Evolutionary conservation across 257 asterid species (phyloP).

Genomic region (Salvia splendens): DNA sequence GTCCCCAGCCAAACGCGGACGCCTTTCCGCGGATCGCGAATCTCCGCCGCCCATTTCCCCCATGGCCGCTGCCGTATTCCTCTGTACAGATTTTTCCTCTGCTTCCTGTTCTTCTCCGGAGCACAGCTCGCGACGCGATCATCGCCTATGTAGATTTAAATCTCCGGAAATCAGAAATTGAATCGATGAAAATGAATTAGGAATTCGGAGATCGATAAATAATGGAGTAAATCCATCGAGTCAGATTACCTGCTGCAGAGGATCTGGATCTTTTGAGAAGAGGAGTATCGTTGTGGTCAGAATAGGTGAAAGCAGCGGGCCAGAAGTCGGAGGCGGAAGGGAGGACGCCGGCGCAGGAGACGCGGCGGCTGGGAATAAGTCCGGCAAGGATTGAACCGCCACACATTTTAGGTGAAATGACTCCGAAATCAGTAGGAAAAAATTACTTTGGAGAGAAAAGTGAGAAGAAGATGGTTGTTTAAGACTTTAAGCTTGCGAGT

Average conservation of each 20-base stretch:
- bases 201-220: too few relatives aligned
- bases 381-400: conserved; percentile 75
- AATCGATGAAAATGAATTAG: background rate
- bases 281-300: conserved; percentile 23
- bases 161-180: background rate
- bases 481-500: background rate
- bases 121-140: conserved; percentile 30
- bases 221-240: background rate
- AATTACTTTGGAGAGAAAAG: background rate
- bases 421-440: background rate
- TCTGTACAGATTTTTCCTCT: conserved; percentile 72
- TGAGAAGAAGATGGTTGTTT: background rate
- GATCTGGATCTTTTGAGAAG: conserved; percentile 44
- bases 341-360: conserved; percentile 43
- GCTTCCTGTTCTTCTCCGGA: conserved; percentile 40
- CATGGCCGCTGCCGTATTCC: conserved; percentile 92
- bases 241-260: conserved; percentile 48
- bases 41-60: conserved; percentile 99
- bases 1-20: conserved; percentile 94
- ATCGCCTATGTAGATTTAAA: conserved; percentile 37
- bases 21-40: conserved; percentile 93
- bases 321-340: conserved; percentile 54
- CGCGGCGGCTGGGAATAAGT: conserved; percentile 56
- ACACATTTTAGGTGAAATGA: conserved; percentile 52
- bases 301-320: conserved; percentile 38